Evolutionary conservation across 257 asterid genomes (phyloP), one percentile per base, ranked within the genome.

Genomic region (Solanum medicagineum): DNA sequence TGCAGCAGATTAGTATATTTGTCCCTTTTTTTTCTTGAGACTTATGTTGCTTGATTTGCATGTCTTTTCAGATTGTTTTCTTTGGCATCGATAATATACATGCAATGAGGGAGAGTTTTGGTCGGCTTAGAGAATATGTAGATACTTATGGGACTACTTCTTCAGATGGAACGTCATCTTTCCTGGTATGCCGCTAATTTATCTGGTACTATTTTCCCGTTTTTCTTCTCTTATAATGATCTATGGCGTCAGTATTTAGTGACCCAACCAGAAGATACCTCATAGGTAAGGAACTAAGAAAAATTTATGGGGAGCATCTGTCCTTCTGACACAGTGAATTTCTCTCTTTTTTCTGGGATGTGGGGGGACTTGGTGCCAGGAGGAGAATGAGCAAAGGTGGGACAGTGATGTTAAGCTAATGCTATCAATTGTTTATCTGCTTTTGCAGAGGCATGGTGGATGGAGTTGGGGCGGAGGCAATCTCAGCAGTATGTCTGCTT

Each of bases 401-500:
- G 81, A 49, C 45, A 26, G 63, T 77, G 44, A 77, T 77, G 83
- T 10, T 51, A 26, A 51, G 83, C 29, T 77, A 51, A 79, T 59
- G 84, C 85, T 79, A 26, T 81, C 85, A 17, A 81, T 68, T 84
- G 51, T 63, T 44, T 84, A 32, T 69, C 70, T 84, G 59, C 84
- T 83, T 71, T 71, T 82, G 68, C 91, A 97, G 99, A 94, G 99
- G 89, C 95, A 93, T 88, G 98, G 99, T 83, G 99, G 98, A 81
- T 93, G 97, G 98, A 91, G 96, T 40, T 97, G 99, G 99, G 97
- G 97, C 82, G 99, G 99, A 75, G 98, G 98, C 84, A 97, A 95
- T 87, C 95, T 97, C 87, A 97, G 99, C 93, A 95, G 99, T 86
- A 97, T 97, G 99, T 97, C 99, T 84, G 98, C 99, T 70, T 97